phyloP scores from a whole-genome alignment of 208 protist genomes.

The Crithidia expoeki region DNA sequence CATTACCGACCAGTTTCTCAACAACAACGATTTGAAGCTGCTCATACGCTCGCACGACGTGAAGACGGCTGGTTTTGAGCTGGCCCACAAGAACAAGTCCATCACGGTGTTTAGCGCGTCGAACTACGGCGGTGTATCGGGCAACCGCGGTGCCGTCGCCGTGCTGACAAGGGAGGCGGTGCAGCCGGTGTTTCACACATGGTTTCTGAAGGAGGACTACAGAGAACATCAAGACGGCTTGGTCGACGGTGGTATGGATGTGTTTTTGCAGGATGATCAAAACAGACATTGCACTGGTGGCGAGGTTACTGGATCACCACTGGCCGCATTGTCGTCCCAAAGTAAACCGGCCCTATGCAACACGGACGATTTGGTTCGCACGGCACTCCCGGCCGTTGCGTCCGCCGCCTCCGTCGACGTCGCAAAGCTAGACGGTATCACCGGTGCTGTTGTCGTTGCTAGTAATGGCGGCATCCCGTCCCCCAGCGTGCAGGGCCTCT shows the following conservation, averaged over 20 bases:
- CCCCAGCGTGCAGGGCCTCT: background rate
- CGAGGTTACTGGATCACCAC: background rate
- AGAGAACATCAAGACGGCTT: constrained; percentile 14
- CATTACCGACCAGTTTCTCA: constrained; percentile 96
- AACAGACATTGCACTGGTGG: constrained; percentile 3
- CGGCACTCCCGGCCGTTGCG: background rate
- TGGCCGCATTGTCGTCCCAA: background rate
- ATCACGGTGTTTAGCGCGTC: constrained; percentile 89
- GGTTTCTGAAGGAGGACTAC: constrained; percentile 64
- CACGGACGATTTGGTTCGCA: background rate
- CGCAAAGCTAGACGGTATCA: background rate
- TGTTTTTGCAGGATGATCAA: constrained; percentile 11
- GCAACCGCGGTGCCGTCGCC: constrained; percentile 97
- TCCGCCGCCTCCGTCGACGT: background rate
- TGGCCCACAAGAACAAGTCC: constrained; percentile 64
- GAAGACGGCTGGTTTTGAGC: constrained; percentile 85
- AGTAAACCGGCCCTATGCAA: background rate
- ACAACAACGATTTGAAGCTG: constrained; percentile 95
- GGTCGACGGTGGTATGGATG: constrained; percentile 18
- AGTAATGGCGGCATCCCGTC: background rate
- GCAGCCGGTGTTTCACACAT: constrained; percentile 83
- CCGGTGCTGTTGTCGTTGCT: constrained; percentile 1
- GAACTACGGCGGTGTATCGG: constrained; percentile 88
- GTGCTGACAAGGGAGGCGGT: constrained; percentile 52
- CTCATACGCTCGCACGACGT: constrained; percentile 95